Base-by-base conservation (phyloP, 495 filamentous ascomycete genomes). In the Tuber borchii region DNA sequence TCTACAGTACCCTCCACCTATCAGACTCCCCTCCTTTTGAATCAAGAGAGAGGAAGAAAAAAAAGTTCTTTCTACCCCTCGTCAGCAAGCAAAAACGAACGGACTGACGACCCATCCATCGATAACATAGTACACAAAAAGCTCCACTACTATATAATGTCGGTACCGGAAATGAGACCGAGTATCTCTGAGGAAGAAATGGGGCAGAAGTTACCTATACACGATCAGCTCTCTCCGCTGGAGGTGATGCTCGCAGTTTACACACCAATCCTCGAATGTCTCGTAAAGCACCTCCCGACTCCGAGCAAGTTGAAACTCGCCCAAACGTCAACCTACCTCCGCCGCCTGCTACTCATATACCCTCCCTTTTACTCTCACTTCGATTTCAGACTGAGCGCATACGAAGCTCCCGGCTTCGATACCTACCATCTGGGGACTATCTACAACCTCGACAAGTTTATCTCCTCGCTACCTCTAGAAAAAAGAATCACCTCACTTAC, bases 181-280 rank as follows among this genome's bases (percentile, higher is more conserved):
- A 65, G 56, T 65, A 65, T 34, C 56, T 34, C 56, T 16, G 56
- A 65, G 26, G 56, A 65, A 34, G 56, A 65, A 65, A 65, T 65
- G 56, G 56, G 56, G 4, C 56, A 65, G 26, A 65, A 65, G 12
- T 26, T 65, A 65, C 56, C 56, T 31, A 65, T 65, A 65, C 80
- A 82, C 65, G 80, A 79, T 61, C 72, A 83, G 56, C 81, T 83
- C 69, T 83, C 79, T 37, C 76, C 74, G 34, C 76, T 83, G 51
- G 81, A 83, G 78, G 78, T 77, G 44, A 42, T 83, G 68, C 76
- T 83, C 56, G 78, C 81, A 68, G 82, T 83, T 69, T 83, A 83
- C 72, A 77, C 81, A 37, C 81, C 81, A 12, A 83, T 83, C 42
- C 75, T 83, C 17, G 81, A 83, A 79, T 83, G 81, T 56, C 81